A percentile compares a stretch with the other conserved stretches of the same genome.
Evolutionary conservation across 208 protist genomes (phyloP).

Genomic region (Trypanosoma conorhini): DNA sequence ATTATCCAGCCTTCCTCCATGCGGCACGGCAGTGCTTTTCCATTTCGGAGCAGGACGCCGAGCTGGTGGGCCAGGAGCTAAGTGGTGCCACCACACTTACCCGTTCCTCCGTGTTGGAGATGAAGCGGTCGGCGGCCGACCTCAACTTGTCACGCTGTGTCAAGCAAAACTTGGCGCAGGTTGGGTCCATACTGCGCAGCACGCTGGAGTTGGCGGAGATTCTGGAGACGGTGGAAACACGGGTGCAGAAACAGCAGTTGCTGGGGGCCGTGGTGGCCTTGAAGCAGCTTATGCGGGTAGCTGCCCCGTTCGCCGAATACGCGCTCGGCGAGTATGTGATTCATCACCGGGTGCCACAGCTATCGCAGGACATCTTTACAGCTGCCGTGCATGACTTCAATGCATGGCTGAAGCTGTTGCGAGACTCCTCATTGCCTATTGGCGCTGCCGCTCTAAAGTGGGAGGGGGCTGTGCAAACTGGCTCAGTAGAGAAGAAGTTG

Average conservation of each 20-base stretch:
- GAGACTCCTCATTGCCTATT: constrained; percentile 63
- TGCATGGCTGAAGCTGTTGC: constrained; percentile 75
- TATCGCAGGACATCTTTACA: constrained; percentile 63
- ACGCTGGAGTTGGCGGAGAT: constrained; percentile 70
- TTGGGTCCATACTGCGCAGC: constrained; percentile 50
- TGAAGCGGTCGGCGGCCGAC: constrained; percentile 70
- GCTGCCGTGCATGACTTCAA: constrained; percentile 81
- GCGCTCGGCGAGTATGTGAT: constrained; percentile 86
- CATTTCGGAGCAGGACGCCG: constrained; percentile 82
- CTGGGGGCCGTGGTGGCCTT: constrained; percentile 74
- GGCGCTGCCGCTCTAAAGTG: constrained; percentile 66
- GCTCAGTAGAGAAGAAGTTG: constrained; percentile 46
- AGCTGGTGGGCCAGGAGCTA: constrained; percentile 85
- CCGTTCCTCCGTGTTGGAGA: constrained; percentile 65
- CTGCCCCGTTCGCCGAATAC: constrained; percentile 70
- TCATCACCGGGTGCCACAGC: constrained; percentile 69
- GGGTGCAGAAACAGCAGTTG: constrained; percentile 71
- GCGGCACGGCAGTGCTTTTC: constrained; percentile 80
- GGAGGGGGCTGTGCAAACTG: constrained; percentile 53
- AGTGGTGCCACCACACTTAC: constrained; percentile 73
- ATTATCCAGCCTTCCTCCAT: constrained; percentile 89
- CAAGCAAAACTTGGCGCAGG: constrained; percentile 60
- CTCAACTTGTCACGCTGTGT: constrained; percentile 66
- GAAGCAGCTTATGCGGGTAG: constrained; percentile 64
- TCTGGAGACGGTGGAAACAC: constrained; percentile 79